A percentile compares a stretch with the other conserved stretches of the same genome.
These are phyloP conservation scores for Alternaria panax DNA, from an alignment of 2,329 filamentous ascomycete species.

Conservation along the genomic window DNA sequence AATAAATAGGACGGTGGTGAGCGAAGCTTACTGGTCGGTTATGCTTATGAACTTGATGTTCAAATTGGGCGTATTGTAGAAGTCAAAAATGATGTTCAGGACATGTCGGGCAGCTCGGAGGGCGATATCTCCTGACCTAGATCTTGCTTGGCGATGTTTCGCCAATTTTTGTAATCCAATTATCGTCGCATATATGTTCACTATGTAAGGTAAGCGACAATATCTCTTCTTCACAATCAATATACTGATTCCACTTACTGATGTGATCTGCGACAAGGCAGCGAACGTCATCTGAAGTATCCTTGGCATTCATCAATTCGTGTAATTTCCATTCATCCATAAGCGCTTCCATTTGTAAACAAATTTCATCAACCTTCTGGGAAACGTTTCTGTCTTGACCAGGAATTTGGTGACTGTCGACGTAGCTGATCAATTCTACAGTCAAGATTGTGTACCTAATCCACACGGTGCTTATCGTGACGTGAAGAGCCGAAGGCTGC, in stretches of 20 bases:
- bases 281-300: constrained; percentile 9
- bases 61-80: constrained; percentile 11
- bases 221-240: not conserved
- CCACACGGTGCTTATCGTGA: constrained; percentile 30
- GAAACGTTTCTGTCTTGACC: constrained; percentile 4
- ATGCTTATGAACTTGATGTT: constrained; percentile 14
- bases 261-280: constrained; percentile 35
- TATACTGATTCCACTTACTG: constrained; percentile 3
- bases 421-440: constrained; percentile 26
- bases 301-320: constrained; percentile 14
- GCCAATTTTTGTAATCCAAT: constrained; percentile 35
- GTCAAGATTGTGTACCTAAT: constrained; percentile 30
- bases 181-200: constrained; percentile 35
- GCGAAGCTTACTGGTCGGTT: constrained; percentile 30
- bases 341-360: constrained; percentile 12
- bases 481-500: constrained; percentile 24
- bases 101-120: constrained; percentile 36
- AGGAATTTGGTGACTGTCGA: constrained; percentile 19
- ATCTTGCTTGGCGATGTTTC: constrained; percentile 6
- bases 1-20: not conserved
- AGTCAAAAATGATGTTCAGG: constrained; percentile 29
- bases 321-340: constrained; percentile 32
- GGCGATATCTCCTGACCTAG: constrained; percentile 21
- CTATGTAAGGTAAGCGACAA: constrained; percentile 1
- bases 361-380: constrained; percentile 28